Evolutionary conservation across 2,329 filamentous ascomycete genomes (phyloP).

Genomic region (Coniella lustricola): DNA sequence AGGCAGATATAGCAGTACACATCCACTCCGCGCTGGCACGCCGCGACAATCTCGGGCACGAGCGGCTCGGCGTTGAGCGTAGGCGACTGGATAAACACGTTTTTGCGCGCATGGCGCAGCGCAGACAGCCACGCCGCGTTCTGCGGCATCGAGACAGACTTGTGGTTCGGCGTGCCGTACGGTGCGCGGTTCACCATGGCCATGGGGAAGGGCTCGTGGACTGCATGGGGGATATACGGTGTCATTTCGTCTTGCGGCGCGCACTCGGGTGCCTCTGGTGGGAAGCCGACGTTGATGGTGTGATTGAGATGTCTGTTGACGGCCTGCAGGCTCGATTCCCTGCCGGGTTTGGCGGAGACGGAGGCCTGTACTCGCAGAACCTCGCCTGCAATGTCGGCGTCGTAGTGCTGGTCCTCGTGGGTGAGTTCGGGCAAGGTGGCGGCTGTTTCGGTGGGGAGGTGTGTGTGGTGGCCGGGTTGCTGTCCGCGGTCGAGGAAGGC

Average conservation of each 20-base stretch:
- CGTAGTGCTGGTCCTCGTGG: conserved; percentile 55
- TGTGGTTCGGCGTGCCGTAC: conserved; percentile 56
- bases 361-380: conserved; percentile 53
- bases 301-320: conserved; percentile 62
- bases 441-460: background rate
- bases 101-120: conserved; percentile 54
- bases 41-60: conserved; percentile 54
- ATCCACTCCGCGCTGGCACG: conserved; percentile 59
- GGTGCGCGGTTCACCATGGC: conserved; percentile 64
- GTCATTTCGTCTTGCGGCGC: conserved; percentile 51
- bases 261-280: conserved; percentile 47
- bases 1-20: conserved; percentile 68
- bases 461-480: conserved; percentile 6
- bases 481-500: conserved; percentile 22
- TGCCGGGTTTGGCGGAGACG: conserved; percentile 37
- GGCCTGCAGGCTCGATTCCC: conserved; percentile 49
- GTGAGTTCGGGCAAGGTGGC: conserved; percentile 45
- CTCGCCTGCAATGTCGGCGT: conserved; percentile 53
- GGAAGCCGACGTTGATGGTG: conserved; percentile 43
- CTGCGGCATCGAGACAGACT: conserved; percentile 58
- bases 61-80: conserved; percentile 68
- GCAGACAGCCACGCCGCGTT: conserved; percentile 69
- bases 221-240: conserved; percentile 53
- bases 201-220: conserved; percentile 56
- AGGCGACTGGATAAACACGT: conserved; percentile 72